Evolutionary conservation across 345 rosid genomes (phyloP).

Genomic region (Excoecaria agallocha): DNA sequence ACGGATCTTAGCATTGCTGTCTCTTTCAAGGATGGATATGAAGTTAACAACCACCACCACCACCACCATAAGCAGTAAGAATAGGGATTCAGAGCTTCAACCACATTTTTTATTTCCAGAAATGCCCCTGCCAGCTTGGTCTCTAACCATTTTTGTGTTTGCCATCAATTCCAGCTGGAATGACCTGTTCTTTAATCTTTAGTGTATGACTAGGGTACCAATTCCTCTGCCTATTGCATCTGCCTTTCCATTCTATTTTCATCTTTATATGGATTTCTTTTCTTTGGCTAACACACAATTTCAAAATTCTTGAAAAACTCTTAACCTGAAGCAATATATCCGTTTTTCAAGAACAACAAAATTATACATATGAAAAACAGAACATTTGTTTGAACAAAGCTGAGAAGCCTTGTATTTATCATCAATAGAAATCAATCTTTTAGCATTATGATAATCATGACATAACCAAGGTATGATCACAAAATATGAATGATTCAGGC

Average conservation of each 20-base stretch:
- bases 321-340: neutral
- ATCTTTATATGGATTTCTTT: neutral
- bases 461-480: too few species aligned
- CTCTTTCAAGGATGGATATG: neutral
- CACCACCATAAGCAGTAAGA: neutral
- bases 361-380: neutral
- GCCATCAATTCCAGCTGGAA: slow-evolving; percentile 11
- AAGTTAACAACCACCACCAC: too few species aligned
- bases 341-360: neutral
- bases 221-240: neutral
- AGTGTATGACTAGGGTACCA: neutral
- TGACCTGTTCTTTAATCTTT: slow-evolving; percentile 12
- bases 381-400: too few species aligned
- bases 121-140: slow-evolving; percentile 12
- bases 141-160: neutral
- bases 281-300: neutral
- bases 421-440: neutral
- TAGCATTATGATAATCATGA: too few species aligned
- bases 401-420: neutral
- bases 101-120: slow-evolving; percentile 5
- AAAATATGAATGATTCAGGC: neutral
- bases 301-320: neutral
- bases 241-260: slow-evolving; percentile 3
- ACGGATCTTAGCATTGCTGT: neutral
- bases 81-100: slow-evolving; percentile 5